Evolutionary conservation across 345 rosid species (phyloP), one percentile per base, ranked within the genome.

Genomic region (Lumnitzera littorea): DNA sequence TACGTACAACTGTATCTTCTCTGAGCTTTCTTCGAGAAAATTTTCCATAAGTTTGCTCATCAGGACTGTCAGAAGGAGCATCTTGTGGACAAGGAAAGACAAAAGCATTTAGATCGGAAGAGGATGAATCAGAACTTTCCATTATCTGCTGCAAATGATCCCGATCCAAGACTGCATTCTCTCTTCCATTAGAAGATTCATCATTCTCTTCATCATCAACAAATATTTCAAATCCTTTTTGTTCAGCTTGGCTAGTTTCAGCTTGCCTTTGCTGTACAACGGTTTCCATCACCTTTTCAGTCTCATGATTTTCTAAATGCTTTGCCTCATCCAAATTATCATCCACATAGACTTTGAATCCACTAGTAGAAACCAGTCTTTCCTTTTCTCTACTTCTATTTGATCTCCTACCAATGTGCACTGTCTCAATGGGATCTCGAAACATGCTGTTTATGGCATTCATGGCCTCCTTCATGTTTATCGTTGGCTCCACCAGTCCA

Each of bases 381-480:
- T 79, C 84, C 66, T 77, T 70, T 57, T 57, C 53, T 53, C 64
- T 78, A 23, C 64, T 74, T 65, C 71, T 69, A 10, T 57, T 73
- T 61, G 79, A 72, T 61, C 73, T 78, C 68, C 83, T 80, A 50
- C 79, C 64, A 24, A 67, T 48, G 58, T 88, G 78, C 73, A 75
- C 82, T 58, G 72, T 63, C 69, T 85, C 97, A 43, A 89, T 61
- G 58, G 97, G 99, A 78, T 92, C 88, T 56, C 77, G 64, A 73
- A 89, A 89, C 99, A 89, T 85, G 83, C 72, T 72, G 62, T 87
- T 85, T 70, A 89, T 87, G 61, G 77, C 85, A 73, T 86, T 78
- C 81, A 87, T 79, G 61, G 96, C 96, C 75, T 91, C 98, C 72
- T 89, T 85, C 85, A 78, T 76, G 75, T 84, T 87, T 70, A 92